These are phyloP conservation scores for Trypethelium eluteriae DNA, from an alignment of 495 filamentous ascomycete genomes.

Conservation along the genomic window DNA sequence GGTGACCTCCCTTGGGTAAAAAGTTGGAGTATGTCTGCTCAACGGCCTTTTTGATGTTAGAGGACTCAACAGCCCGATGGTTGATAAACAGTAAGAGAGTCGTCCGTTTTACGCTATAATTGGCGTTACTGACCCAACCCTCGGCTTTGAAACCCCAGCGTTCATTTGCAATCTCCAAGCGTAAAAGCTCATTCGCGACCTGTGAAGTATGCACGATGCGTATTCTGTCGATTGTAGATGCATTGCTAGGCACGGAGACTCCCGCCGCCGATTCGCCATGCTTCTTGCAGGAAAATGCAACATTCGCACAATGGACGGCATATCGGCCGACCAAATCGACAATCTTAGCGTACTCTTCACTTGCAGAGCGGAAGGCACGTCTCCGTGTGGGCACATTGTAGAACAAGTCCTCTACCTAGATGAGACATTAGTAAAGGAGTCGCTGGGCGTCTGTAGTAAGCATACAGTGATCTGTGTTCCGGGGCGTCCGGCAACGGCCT, in stretches of 20 bases:
- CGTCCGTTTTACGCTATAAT: conserved; percentile 90
- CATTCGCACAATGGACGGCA: conserved; percentile 85
- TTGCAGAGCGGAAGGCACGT: conserved; percentile 80
- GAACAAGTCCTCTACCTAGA: conserved; percentile 85
- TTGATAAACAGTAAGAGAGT: conserved; percentile 93
- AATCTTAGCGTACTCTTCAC: conserved; percentile 97
- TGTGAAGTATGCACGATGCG: conserved; percentile 79
- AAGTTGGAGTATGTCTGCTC: conserved; percentile 88
- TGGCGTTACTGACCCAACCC: conserved; percentile 85
- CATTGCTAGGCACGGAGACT: conserved; percentile 65
- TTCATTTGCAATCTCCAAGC: conserved; percentile 62
- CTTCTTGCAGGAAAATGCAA: conserved; percentile 95
- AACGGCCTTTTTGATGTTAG: conserved; percentile 76
- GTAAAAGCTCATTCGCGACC: conserved; percentile 83
- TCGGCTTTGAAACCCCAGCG: conserved; percentile 76
- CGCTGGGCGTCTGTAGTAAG: not conserved
- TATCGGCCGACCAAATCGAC: conserved; percentile 91
- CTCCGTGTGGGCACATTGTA: conserved; percentile 89
- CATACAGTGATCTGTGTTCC: conserved; percentile 90
- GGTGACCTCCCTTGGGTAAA: conserved; percentile 89
- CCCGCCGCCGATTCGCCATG: conserved; percentile 78
- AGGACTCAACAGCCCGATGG: conserved; percentile 91
- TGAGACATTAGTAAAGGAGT: not conserved
- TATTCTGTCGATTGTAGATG: conserved; percentile 71
- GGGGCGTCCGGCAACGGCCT: conserved; percentile 79